A percentile compares a stretch with the other conserved stretches of the same genome.
These are phyloP conservation scores for Neofusicoccum cordaticola DNA, from an alignment of 2,329 filamentous ascomycete species.

Conservation along the genomic window DNA sequence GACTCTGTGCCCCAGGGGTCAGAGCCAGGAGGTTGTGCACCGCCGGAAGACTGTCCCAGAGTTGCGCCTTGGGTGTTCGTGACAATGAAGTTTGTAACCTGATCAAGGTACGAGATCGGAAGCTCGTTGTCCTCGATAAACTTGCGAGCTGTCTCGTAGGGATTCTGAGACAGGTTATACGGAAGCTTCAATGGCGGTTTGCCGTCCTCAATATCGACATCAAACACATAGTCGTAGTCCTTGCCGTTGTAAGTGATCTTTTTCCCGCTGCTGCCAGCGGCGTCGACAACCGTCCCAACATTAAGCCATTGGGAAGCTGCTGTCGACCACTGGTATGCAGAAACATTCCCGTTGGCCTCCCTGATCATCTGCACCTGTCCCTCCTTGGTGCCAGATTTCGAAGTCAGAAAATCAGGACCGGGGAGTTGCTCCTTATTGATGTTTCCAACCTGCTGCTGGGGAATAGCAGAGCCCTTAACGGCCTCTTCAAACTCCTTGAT, in stretches of 20 bases:
- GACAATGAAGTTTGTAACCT: conserved; percentile 88
- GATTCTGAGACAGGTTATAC: conserved; percentile 88
- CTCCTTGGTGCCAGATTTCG: conserved; percentile 87
- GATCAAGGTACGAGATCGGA: conserved; percentile 81
- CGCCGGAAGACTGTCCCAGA: conserved; percentile 59
- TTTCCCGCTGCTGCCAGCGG: conserved; percentile 72
- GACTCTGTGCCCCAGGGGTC: conserved; percentile 78
- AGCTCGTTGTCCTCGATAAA: conserved; percentile 89
- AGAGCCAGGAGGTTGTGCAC: conserved; percentile 50
- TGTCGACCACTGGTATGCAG: conserved; percentile 83
- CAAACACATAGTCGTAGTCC: conserved; percentile 94
- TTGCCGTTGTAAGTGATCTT: conserved; percentile 69
- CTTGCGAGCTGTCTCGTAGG: conserved; percentile 85
- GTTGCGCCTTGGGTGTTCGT: conserved; percentile 85
- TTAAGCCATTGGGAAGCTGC: conserved; percentile 69
- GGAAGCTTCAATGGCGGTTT: conserved; percentile 91
- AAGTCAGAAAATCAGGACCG: conserved; percentile 79
- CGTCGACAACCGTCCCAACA: conserved; percentile 91
- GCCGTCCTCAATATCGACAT: conserved; percentile 93
- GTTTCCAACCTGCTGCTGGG: conserved; percentile 71
- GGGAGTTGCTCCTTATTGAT: conserved; percentile 92
- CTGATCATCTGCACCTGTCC: conserved; percentile 92
- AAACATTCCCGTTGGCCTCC: conserved; percentile 75
- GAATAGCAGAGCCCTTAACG: conserved; percentile 79
- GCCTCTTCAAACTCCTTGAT: conserved; percentile 76